phyloP scores from a whole-genome alignment of 176 grass and related monocot genomes.

The Carex myosuroides region DNA sequence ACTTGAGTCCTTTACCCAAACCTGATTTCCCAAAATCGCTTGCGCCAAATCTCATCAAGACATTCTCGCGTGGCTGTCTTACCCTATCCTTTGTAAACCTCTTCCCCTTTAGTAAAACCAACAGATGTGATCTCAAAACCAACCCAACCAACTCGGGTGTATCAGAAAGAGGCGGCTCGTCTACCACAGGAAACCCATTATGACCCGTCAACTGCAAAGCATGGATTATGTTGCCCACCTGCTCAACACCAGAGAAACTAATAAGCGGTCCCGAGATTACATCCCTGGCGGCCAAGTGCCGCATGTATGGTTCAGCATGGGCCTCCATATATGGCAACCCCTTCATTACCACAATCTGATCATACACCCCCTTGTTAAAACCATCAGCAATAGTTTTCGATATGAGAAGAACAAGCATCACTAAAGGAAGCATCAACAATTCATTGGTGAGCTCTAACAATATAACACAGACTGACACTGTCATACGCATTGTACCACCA shows the following conservation, averaged over 20 bases:
- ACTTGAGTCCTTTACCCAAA: slow-evolving; percentile 74
- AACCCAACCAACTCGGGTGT: slow-evolving; percentile 70
- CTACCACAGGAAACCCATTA: slow-evolving; percentile 82
- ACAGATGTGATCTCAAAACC: slow-evolving; percentile 71
- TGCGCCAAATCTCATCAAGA: slow-evolving; percentile 43
- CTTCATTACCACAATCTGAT: slow-evolving; percentile 90
- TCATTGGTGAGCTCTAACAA: slow-evolving; percentile 94
- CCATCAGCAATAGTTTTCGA: slow-evolving; percentile 84
- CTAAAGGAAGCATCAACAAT: slow-evolving; percentile 72
- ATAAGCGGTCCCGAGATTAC: slow-evolving; percentile 67
- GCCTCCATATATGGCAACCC: slow-evolving; percentile 91
- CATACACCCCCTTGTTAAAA: slow-evolving; percentile 87
- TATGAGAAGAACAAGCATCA: slow-evolving; percentile 95
- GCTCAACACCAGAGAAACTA: slow-evolving; percentile 65
- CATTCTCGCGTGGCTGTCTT: slow-evolving; percentile 36
- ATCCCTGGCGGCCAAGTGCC: slow-evolving; percentile 55
- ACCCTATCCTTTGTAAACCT: slow-evolving; percentile 57
- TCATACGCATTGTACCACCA: slow-evolving; percentile 95
- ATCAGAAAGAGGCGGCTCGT: slow-evolving; percentile 72
- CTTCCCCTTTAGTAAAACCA: slow-evolving; percentile 62
- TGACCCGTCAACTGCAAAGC: slow-evolving; percentile 76
- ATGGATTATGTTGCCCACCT: slow-evolving; percentile 56
- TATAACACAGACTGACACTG: slow-evolving; percentile 84
- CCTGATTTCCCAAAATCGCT: slow-evolving; percentile 74
- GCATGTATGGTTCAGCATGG: slow-evolving; percentile 84